phyloP scores from a whole-genome alignment of 1,284 basidiomycete genomes.

The Neolentinus lepideus region DNA sequence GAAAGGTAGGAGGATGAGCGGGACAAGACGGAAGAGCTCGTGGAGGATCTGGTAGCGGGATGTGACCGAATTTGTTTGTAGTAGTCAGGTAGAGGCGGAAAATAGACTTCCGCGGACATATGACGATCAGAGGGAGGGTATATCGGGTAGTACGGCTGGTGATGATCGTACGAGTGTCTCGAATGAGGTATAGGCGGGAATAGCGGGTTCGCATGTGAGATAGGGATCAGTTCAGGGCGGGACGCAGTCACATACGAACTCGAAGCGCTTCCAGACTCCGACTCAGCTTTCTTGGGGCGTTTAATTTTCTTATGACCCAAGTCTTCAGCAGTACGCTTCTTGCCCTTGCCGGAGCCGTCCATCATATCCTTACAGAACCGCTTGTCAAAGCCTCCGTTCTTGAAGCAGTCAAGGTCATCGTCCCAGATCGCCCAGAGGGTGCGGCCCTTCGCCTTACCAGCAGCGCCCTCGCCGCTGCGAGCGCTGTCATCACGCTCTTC shows the following conservation, averaged over 20 bases:
- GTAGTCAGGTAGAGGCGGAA: slow-evolving; percentile 54
- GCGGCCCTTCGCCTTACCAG: slow-evolving; percentile 42
- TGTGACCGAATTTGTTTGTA: slow-evolving; percentile 10
- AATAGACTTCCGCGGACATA: slow-evolving; percentile 54
- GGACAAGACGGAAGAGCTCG: slow-evolving; percentile 24
- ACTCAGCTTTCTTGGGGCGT: slow-evolving; percentile 32
- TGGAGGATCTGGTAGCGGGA: slow-evolving; percentile 15
- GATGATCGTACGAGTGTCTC: slow-evolving; percentile 42
- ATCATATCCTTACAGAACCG: slow-evolving; percentile 59
- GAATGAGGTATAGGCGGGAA: slow-evolving; percentile 39
- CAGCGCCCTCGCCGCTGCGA: background rate
- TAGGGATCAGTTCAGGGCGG: slow-evolving; percentile 24
- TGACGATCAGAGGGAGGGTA: slow-evolving; percentile 29
- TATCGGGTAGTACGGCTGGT: slow-evolving; percentile 63
- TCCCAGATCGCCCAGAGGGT: slow-evolving; percentile 76
- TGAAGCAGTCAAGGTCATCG: slow-evolving; percentile 63
- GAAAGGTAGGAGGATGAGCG: background rate
- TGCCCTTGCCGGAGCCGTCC: slow-evolving; percentile 28
- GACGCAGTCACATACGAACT: slow-evolving; percentile 11
- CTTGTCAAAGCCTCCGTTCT: slow-evolving; percentile 64
- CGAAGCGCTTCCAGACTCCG: slow-evolving; percentile 15
- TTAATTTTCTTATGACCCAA: slow-evolving; percentile 36
- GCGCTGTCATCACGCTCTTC: slow-evolving; percentile 31
- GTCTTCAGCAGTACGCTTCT: slow-evolving; percentile 21
- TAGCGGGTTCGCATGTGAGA: slow-evolving; percentile 37